phyloP scores from a whole-genome alignment of 2,329 filamentous ascomycete species.

The Penicillium sp. region DNA sequence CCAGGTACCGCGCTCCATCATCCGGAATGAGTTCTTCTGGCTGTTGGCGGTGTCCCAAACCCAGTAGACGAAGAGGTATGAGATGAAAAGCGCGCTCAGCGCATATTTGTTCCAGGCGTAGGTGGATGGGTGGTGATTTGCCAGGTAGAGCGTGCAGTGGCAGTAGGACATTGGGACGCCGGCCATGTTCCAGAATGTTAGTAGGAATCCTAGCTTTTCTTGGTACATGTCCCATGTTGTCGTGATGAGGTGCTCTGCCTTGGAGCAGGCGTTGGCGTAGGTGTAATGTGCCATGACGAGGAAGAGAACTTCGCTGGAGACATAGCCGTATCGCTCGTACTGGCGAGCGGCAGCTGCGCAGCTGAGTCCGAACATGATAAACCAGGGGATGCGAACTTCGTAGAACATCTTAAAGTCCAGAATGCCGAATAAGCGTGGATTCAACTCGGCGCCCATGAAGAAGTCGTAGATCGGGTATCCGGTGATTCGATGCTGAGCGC shows the following conservation, averaged over 20 bases:
- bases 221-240: constrained; percentile 95
- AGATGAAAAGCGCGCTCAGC: constrained; percentile 56
- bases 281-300: constrained; percentile 82
- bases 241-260: constrained; percentile 83
- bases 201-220: constrained; percentile 94
- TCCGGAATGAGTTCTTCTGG: constrained; percentile 87
- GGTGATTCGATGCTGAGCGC: constrained; percentile 85
- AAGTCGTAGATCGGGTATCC: constrained; percentile 75
- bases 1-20: constrained; percentile 63
- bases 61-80: constrained; percentile 81
- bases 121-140: constrained; percentile 67
- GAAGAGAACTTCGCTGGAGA: constrained; percentile 74
- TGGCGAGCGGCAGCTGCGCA: constrained; percentile 64
- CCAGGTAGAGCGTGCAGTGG: constrained; percentile 84
- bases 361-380: constrained; percentile 70
- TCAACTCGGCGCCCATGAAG: constrained; percentile 83
- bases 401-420: constrained; percentile 94
- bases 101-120: constrained; percentile 68
- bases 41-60: constrained; percentile 87
- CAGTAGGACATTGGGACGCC: constrained; percentile 87
- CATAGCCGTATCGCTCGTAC: constrained; percentile 75
- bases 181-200: constrained; percentile 94
- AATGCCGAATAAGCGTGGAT: constrained; percentile 74
- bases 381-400: constrained; percentile 92
- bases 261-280: constrained; percentile 84